Conservation (phyloP, 2,329 filamentous ascomycete species). For the Coniella lustricola region DNA sequence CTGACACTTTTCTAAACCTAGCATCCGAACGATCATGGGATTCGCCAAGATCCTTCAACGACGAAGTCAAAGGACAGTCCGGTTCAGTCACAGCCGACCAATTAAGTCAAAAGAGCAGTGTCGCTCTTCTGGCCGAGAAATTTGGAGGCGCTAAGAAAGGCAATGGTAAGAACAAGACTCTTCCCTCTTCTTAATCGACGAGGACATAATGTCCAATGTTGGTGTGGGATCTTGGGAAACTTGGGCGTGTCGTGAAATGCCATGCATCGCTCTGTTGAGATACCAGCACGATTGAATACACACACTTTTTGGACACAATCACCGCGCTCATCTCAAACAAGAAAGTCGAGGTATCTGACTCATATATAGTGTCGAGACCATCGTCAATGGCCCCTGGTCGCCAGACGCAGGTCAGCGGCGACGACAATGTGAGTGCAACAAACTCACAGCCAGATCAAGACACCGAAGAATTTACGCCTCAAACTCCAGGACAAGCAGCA, state of each 20-base stretch:
- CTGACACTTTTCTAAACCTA: slow-evolving; percentile 6
- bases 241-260: slow-evolving; percentile 37
- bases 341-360: slow-evolving; percentile 10
- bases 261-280: slow-evolving; percentile 28
- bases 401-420: slow-evolving; percentile 11
- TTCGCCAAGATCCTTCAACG: background rate
- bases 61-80: slow-evolving; percentile 1
- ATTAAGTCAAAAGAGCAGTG: slow-evolving; percentile 21
- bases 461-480: slow-evolving; percentile 14
- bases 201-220: slow-evolving; percentile 26
- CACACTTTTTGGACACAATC: slow-evolving; percentile 18
- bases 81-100: slow-evolving; percentile 5
- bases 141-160: slow-evolving; percentile 29
- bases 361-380: slow-evolving; percentile 10
- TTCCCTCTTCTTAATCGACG: slow-evolving; percentile 34
- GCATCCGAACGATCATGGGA: background rate
- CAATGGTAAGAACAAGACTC: slow-evolving; percentile 30
- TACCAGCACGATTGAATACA: slow-evolving; percentile 21
- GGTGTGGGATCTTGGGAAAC: too few relatives aligned
- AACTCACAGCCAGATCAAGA: slow-evolving; percentile 15
- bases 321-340: slow-evolving; percentile 6
- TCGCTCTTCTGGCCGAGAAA: slow-evolving; percentile 29
- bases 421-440: slow-evolving; percentile 18
- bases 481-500: slow-evolving; percentile 16
- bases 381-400: slow-evolving; percentile 10